A percentile compares a stretch with the other conserved stretches of the same genome.
Conservation (phyloP, 768 basidiomycete species). For the Dacryopinax primogenitus region DNA sequence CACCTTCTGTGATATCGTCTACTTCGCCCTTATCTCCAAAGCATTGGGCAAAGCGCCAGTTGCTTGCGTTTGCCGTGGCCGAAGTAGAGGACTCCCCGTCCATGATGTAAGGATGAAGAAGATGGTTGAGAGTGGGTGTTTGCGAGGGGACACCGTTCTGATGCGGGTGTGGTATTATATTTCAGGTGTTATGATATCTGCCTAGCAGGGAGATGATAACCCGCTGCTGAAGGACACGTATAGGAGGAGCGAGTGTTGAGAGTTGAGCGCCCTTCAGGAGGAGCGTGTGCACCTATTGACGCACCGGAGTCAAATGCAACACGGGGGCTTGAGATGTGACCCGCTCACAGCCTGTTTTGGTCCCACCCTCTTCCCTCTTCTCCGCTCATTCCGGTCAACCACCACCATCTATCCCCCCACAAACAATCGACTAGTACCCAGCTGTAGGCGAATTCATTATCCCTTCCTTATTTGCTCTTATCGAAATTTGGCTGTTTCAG, state of each 20-base stretch:
- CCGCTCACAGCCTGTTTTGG: neutral
- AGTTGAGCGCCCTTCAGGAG: neutral
- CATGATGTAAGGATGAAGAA: neutral
- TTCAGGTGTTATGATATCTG: too few relatives aligned
- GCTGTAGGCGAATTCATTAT: neutral
- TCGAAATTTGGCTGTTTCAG: slow-evolving; percentile 52
- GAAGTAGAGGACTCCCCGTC: slow-evolving; percentile 6
- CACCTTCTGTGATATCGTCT: slow-evolving; percentile 98
- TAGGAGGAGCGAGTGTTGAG: neutral
- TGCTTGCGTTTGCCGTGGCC: slow-evolving; percentile 22
- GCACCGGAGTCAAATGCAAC: neutral
- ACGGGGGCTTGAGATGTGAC: neutral
- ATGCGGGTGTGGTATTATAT: too few relatives aligned
- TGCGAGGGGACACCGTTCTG: too few relatives aligned
- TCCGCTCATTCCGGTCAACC: neutral
- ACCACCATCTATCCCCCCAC: neutral
- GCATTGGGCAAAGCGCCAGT: slow-evolving; percentile 99
- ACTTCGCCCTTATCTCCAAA: slow-evolving; percentile 99
- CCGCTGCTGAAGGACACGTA: slow-evolving; percentile 7
- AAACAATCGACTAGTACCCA: neutral
- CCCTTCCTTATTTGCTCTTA: neutral
- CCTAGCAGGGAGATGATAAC: neutral
- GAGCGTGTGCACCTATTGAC: neutral
- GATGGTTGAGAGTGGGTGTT: too few relatives aligned
- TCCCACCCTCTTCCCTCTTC: neutral